A percentile compares a stretch with the other conserved stretches of the same genome.
These are phyloP conservation scores for Entelexis paramagnoliae DNA, from an alignment of 1,139 yeast genomes.

Conservation along the genomic window DNA sequence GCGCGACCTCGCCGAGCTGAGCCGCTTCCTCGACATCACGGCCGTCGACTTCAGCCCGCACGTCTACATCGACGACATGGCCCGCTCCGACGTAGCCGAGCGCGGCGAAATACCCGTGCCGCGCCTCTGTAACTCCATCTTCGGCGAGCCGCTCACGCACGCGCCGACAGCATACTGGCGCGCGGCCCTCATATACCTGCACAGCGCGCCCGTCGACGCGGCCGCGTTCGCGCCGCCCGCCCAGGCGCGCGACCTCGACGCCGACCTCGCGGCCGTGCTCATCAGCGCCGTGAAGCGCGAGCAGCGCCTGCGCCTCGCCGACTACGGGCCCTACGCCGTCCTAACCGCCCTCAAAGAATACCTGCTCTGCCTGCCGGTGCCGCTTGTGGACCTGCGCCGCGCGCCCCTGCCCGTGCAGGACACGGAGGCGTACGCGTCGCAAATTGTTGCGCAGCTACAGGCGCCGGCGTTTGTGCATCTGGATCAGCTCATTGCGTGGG, in stretches of 20 bases:
- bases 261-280: conserved; percentile 27
- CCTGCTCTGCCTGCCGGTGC: conserved; percentile 31
- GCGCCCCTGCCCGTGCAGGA: conserved; percentile 29
- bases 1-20: conserved; percentile 47
- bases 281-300: conserved; percentile 34
- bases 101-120: conserved; percentile 28
- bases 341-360: conserved; percentile 33
- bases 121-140: conserved; percentile 26
- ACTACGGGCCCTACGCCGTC: conserved; percentile 33
- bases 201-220: neutral
- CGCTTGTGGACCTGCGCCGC: conserved; percentile 28
- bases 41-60: conserved; percentile 64
- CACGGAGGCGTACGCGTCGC: conserved; percentile 26
- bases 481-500: conserved; percentile 9
- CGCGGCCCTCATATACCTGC: conserved; percentile 17
- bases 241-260: conserved; percentile 1
- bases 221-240: conserved; percentile 8
- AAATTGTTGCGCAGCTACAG: conserved; percentile 21
- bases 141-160: conserved; percentile 14
- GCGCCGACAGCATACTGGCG: conserved; percentile 16
- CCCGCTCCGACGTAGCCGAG: conserved; percentile 19
- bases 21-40: conserved; percentile 61
- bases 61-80: conserved; percentile 50
- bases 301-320: conserved; percentile 32
- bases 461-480: conserved; percentile 13